Evolutionary conservation across 73 alveolate genomes (phyloP).

Genomic region (Durusdinium trenchii): DNA sequence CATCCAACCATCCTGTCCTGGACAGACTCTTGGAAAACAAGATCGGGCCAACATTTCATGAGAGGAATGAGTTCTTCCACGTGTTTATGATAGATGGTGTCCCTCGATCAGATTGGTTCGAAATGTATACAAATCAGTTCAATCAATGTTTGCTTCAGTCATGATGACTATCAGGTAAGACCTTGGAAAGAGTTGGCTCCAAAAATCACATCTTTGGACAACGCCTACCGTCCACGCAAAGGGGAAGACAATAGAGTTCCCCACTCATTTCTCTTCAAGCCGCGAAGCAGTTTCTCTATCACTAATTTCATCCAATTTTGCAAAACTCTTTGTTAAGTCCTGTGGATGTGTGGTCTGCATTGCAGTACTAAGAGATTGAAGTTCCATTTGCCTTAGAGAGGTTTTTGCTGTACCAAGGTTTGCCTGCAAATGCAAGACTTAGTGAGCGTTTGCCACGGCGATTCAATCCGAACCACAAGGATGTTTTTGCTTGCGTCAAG

Average conservation of each 20-base stretch:
- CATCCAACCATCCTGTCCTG: not conserved
- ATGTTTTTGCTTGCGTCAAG: not conserved
- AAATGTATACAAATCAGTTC: not conserved
- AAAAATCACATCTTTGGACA: not conserved
- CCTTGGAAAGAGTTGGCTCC: conserved; percentile 17
- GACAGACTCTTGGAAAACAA: not conserved
- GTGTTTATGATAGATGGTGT: not conserved
- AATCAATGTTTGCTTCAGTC: not conserved
- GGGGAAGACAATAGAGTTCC: not conserved
- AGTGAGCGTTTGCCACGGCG: conserved; percentile 1
- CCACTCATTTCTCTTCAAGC: not conserved
- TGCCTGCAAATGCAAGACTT: not conserved
- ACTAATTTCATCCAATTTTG: too few relatives aligned
- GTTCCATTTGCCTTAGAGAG: not conserved
- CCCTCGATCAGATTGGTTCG: not conserved
- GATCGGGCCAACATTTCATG: not conserved
- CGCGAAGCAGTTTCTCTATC: not conserved
- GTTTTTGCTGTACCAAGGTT: not conserved
- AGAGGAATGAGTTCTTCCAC: not conserved
- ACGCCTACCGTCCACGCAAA: conserved; percentile 16
- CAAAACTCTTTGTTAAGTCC: not conserved
- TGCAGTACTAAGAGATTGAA: not conserved
- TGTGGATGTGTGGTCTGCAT: not conserved
- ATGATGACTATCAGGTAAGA: not conserved
- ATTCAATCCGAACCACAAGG: not conserved